Evolutionary conservation across 2,329 filamentous ascomycete genomes (phyloP), one percentile per base, ranked within the genome.

Genomic region (Claviceps maximensis): DNA sequence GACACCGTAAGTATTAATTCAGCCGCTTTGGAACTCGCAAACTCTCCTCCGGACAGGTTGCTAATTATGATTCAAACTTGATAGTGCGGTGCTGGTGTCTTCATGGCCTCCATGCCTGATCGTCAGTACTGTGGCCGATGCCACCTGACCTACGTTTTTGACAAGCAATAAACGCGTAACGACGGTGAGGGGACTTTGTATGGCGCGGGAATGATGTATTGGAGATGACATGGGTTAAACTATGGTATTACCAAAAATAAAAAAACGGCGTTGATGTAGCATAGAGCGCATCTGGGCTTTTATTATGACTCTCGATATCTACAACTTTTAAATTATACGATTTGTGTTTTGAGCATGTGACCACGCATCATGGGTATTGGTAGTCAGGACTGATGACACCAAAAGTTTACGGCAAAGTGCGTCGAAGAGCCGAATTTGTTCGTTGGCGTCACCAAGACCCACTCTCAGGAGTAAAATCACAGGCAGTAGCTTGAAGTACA

Each of bases 91-190:
- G 93, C 94, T 68, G 93, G 93, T 90, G 86, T 98, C 80, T 98
- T 98, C 87, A 98, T 98, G 93, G 93, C 93, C 72, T 89, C 93
- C 72, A 97, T 97, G 90, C 86, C 95, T 78, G 95, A 98, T 79
- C 89, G 93, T 74, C 94, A 98, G 79, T 95, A 96, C 86, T 95
- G 89, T 65, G 82, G 82, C 65, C 79, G 80, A 61, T 85, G 82
- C 80, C 81, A 84, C 73, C 73, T 84, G 59, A 84, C 82, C 73
- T 85, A 85, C 74, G 81, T 84, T 71, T 84, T 84, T 69, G 81
- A 84, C 73, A 83, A 84, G 77, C 75, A 76, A 66, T 78, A 77
- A 75, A 58, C 59, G 62, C 62, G 31, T 10, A 10, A 64, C 58
- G 54, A 65, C 57, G 52, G 53, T 58, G 56, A 55, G n/a, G 4